Base-by-base conservation (phyloP, 345 rosid genomes). In the Physaria fendleri region DNA sequence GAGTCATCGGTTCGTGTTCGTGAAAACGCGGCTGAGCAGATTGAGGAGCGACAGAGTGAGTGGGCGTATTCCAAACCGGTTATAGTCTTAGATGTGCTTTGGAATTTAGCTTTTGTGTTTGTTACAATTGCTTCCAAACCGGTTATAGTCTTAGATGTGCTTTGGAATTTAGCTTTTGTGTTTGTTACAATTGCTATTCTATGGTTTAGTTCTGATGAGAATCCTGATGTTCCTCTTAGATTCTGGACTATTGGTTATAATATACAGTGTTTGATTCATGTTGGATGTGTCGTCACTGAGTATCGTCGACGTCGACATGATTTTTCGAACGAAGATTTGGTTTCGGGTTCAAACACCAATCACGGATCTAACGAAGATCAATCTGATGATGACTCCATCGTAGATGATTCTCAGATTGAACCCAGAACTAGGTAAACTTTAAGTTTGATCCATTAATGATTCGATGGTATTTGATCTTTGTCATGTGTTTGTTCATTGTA, bases 21-120 rank as follows among this genome's bases (percentile, higher is more conserved):
- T 4, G 96, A 88, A 59, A 73, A 70, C 33, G 95, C 96, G 4
- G 95, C 95, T 2, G 96, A 85, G 74, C 95, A 91, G 77, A 83
- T 91, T 18, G 95, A 88, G 65, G 88, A 77, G 73, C 72, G 81
- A 15, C 96, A 84, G 33, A 80, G 74, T 57, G 77, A 81, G 59
- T 88, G 95, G 95, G 79, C 95, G 0, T 84, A 81, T 62, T 88
- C 90, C 6, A 78, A 67, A 75, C 90, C 92, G 12, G 62, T 91
- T 3, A 72, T 84, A 16, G 74, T 76, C 21, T 78, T 91, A 1
- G 96, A 88, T 55, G 58, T 84, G 10, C 32, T 88, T 6, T 85
- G 95, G 95, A 91, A 82, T 50, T 47, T 84, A 52, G 76, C 81
- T 14, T 79, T 88, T 32, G 71, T 85, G 25, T 65, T 72, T 6